Base-by-base conservation (phyloP, 495 filamentous ascomycete species). In the Talaromyces stipitatus region DNA sequence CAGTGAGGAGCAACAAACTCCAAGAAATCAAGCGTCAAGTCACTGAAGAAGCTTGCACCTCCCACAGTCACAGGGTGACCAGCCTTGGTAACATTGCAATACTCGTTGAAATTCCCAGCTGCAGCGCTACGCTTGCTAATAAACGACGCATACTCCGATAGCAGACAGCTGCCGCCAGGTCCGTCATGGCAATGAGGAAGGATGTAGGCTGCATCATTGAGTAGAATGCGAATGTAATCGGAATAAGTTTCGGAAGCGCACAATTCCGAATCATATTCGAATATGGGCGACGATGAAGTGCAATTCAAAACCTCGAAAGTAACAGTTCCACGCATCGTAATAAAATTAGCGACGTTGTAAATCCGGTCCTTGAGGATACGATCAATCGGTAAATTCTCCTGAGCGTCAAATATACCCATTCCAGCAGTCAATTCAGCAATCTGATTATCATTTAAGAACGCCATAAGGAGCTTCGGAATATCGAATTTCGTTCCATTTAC, bases 371-470 rank as follows among this genome's bases (percentile, higher is more conserved):
- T 33, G 10, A 72, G 71, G 47, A 74, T 72, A 50, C 62, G 58
- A 3, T 65, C 72, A 16, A 71, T 64, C 7, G 72, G 67, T 28
- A 85, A 68, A 4, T 65, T 59, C 1, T 59, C 52, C 57, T 81
- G 71, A 1, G 66, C 62, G 4, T 83, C 78, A 58, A 81, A 84
- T 2, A 85, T 71, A 14, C 80, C 82, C 56, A 78, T 72, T 27
- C 73, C 71, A 33, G 75, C 70, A 0, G 76, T 76, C 32, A 83
- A 66, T 62, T 84, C 76, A 51, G 75, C 81, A 51, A 84, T 73
- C 61, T 85, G 81, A 22, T 82, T 80, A 61, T 85, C 82, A 57
- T 85, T 82, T 41, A 78, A 63, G 63, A 83, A 84, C 2, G 77
- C 70, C 53, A 77, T 71, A 18, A 82, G 70, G 27, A 85, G 67